Evolutionary conservation across 352 stramenopile species (phyloP).

Genomic region (Phytophthora fragariae): DNA sequence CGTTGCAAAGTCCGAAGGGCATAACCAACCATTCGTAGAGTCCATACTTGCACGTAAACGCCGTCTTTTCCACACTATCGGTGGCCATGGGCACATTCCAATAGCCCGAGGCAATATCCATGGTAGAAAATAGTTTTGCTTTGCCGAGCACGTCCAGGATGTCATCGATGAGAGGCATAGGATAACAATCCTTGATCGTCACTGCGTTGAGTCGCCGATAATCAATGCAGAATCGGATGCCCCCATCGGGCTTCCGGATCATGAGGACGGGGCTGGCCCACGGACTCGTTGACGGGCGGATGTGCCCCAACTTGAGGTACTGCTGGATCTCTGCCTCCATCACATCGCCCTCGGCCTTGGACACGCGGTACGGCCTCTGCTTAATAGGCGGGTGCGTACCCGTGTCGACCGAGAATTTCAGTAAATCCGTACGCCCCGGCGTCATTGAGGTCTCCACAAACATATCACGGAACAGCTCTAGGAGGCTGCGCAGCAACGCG

Average conservation of each 20-base stretch:
- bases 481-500: neutral
- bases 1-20: slow-evolving; percentile 4
- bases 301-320: slow-evolving; percentile 9
- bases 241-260: neutral
- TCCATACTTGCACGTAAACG: slow-evolving; percentile 10
- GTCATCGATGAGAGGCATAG: slow-evolving; percentile 21
- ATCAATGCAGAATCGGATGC: slow-evolving; percentile 24
- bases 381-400: slow-evolving; percentile 6
- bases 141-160: slow-evolving; percentile 13
- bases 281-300: slow-evolving; percentile 3
- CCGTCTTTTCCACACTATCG: neutral
- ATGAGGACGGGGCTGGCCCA: slow-evolving; percentile 12
- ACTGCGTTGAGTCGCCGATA: slow-evolving; percentile 13
- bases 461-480: neutral
- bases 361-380: slow-evolving; percentile 12
- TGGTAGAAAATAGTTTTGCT: slow-evolving; percentile 9
- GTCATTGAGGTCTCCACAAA: slow-evolving; percentile 1
- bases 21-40: slow-evolving; percentile 5
- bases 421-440: slow-evolving; percentile 1
- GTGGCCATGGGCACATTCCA: neutral
- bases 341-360: slow-evolving; percentile 9
- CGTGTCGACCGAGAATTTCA: slow-evolving; percentile 16
- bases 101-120: neutral
- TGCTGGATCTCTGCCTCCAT: slow-evolving; percentile 17
- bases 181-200: slow-evolving; percentile 15